These are phyloP conservation scores for Aspergillus versicolor DNA, from an alignment of 2,329 filamentous ascomycete genomes.

Conservation along the genomic window DNA sequence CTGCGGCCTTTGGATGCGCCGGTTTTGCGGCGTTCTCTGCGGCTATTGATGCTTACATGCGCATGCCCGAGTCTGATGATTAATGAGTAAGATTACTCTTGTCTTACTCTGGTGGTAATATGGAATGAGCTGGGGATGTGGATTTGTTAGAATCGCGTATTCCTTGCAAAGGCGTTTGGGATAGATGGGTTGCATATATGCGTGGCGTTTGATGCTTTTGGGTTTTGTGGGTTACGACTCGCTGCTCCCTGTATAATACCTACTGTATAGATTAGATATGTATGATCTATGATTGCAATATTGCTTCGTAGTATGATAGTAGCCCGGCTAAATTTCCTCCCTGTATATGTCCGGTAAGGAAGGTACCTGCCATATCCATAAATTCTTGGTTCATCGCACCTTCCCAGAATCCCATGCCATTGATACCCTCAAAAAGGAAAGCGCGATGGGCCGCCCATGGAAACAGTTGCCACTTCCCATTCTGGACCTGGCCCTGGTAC, in stretches of 20 bases:
- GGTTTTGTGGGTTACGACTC: slow-evolving; percentile 8
- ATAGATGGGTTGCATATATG: slow-evolving; percentile 13
- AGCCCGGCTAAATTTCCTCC: background rate
- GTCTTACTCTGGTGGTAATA: too few relatives aligned
- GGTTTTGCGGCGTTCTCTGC: slow-evolving; percentile 92
- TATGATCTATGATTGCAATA: background rate
- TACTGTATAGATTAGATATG: background rate
- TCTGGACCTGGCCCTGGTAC: background rate
- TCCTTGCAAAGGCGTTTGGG: slow-evolving; percentile 3
- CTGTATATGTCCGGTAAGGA: background rate
- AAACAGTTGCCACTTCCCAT: background rate
- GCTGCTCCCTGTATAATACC: slow-evolving; percentile 12
- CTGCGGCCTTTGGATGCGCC: slow-evolving; percentile 79
- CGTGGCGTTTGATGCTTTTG: slow-evolving; percentile 4
- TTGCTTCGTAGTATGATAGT: background rate
- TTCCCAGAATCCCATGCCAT: background rate
- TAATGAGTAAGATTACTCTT: background rate
- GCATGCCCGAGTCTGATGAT: slow-evolving; percentile 58
- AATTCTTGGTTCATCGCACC: too few relatives aligned
- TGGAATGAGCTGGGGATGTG: background rate
- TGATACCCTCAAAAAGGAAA: background rate
- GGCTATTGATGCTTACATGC: slow-evolving; percentile 90
- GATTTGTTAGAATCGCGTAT: background rate
- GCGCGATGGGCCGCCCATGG: too few relatives aligned
- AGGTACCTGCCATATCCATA: too few relatives aligned